A percentile compares a stretch with the other conserved stretches of the same genome.
These are phyloP conservation scores for Cladosporium austrohemisphaericum DNA, from an alignment of 2,329 filamentous ascomycete species.

Conservation along the genomic window DNA sequence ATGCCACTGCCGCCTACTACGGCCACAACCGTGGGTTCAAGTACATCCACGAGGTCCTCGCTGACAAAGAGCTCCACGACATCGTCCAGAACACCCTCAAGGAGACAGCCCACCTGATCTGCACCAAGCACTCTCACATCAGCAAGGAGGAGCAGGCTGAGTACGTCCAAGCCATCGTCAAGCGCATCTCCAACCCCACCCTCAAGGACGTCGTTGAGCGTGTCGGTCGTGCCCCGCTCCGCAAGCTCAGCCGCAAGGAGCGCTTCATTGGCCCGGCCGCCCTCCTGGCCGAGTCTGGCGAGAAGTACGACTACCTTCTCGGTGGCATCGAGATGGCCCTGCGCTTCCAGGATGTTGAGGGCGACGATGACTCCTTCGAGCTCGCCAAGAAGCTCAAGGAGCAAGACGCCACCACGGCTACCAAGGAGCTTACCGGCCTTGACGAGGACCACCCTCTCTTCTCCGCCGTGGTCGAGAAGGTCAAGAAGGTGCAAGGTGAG, in stretches of 20 bases:
- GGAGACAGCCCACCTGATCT: conserved; percentile 84
- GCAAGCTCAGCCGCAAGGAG: conserved; percentile 92
- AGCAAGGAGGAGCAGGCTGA: conserved; percentile 68
- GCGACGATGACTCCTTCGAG: conserved; percentile 83
- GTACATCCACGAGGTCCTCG: conserved; percentile 84
- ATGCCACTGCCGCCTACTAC: conserved; percentile 94
- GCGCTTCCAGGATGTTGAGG: conserved; percentile 90
- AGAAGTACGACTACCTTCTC: conserved; percentile 69
- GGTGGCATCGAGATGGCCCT: conserved; percentile 87
- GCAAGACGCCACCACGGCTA: conserved; percentile 68
- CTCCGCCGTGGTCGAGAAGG: conserved; percentile 68
- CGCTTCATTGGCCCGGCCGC: conserved; percentile 90
- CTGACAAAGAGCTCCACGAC: conserved; percentile 72
- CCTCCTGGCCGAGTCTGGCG: conserved; percentile 77
- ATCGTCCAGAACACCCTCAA: conserved; percentile 75
- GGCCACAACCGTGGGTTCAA: conserved; percentile 81
- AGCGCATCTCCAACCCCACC: conserved; percentile 87
- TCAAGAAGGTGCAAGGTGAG: conserved; percentile 70
- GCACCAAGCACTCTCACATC: conserved; percentile 76
- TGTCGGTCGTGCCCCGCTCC: conserved; percentile 88
- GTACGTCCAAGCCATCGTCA: conserved; percentile 90
- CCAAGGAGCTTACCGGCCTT: conserved; percentile 77
- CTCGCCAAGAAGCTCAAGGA: conserved; percentile 81
- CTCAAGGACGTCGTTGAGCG: conserved; percentile 91
- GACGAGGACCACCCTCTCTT: conserved; percentile 74